Percentiles rank a stretch among this genome's conserved stretches.
phyloP scores from a whole-genome alignment of 164 flowering plant genomes.

The Magnolia kwangsiensis region DNA sequence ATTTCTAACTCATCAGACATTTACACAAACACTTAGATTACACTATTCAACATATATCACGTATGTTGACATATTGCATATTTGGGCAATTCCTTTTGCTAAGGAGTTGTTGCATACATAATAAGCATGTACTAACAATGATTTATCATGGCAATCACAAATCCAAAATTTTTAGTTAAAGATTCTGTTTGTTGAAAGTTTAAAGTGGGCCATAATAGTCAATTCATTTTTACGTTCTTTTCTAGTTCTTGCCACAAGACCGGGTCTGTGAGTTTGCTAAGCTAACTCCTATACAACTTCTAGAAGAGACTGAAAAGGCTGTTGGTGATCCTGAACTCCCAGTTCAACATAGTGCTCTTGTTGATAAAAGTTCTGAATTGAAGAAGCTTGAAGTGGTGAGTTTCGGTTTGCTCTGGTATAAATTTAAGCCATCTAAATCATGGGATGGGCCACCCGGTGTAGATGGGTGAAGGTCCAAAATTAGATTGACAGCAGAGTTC shows the following conservation, averaged over 20 bases:
- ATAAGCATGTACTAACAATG: no score
- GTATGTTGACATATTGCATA: no score
- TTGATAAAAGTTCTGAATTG: conserved; percentile 64
- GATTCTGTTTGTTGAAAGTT: neutral
- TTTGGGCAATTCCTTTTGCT: no score
- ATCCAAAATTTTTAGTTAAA: no score
- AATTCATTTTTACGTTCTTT: neutral
- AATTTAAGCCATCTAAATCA: no score
- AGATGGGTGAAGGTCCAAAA: neutral
- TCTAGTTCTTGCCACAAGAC: conserved; percentile 91
- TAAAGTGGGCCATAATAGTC: neutral
- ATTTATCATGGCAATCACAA: no score
- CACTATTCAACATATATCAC: no score
- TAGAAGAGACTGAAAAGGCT: conserved; percentile 96
- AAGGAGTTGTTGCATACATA: no score
- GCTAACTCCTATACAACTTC: conserved; percentile 84
- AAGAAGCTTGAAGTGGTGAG: conserved; percentile 67
- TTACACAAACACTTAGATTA: no score
- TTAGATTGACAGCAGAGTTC: neutral
- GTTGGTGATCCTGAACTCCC: conserved; percentile 94
- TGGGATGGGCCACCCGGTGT: no score
- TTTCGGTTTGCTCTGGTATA: conserved; percentile 2
- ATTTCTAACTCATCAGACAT: no score
- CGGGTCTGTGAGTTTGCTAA: conserved; percentile 98
- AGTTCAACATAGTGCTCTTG: conserved; percentile 64